phyloP scores from a whole-genome alignment of 148 eudicot species.

The Fagopyrum esculentum region DNA sequence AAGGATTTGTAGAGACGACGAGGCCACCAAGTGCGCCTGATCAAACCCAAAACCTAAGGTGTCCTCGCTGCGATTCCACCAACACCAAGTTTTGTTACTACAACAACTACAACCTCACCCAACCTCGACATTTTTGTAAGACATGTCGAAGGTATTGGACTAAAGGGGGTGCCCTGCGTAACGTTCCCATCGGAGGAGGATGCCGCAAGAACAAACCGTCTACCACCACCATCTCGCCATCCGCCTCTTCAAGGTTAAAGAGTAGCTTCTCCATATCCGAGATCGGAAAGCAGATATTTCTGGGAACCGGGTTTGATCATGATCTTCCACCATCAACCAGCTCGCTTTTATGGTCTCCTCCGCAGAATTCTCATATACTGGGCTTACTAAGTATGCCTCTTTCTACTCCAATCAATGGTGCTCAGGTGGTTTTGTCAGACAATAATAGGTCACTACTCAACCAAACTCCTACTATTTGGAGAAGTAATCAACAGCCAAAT shows the following conservation, averaged over 20 bases:
- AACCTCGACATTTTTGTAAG: not conserved
- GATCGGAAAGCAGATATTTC: not conserved
- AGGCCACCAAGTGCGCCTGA: not conserved
- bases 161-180: not conserved
- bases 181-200: conserved; percentile 1
- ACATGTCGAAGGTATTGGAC: conserved; percentile 5
- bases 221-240: not conserved
- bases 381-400: not conserved
- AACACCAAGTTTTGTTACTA: conserved; percentile 8
- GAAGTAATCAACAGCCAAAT: not conserved
- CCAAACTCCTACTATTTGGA: not conserved
- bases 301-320: not conserved
- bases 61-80: conserved; percentile 2
- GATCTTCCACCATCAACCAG: not conserved
- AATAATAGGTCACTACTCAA: too few species aligned
- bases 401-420: not conserved
- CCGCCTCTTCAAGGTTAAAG: not conserved
- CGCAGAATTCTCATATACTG: not conserved
- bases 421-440: too few species aligned
- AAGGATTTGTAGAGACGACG: not conserved
- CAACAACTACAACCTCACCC: conserved; percentile 6
- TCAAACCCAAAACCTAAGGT: not conserved
- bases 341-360: not conserved
- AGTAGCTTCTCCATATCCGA: not conserved
- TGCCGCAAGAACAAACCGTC: not conserved